Conservation (phyloP, 495 filamentous ascomycete genomes). For the Parathielavia appendiculata region DNA sequence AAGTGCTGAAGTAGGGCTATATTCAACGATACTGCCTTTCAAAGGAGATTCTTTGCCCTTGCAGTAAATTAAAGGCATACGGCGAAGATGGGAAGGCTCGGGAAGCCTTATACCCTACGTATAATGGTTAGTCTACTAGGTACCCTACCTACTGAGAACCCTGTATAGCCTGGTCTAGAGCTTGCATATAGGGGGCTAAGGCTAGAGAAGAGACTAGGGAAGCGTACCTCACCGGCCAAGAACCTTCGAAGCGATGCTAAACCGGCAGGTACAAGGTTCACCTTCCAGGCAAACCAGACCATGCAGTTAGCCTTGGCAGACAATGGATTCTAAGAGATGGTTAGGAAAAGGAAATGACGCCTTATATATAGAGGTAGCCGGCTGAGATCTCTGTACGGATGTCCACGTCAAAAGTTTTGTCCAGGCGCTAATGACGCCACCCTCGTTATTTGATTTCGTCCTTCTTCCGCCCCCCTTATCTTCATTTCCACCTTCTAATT, state of each 20-base stretch:
- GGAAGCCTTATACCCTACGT: too few relatives aligned
- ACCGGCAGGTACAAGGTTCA: background rate
- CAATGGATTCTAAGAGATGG: background rate
- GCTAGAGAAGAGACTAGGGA: background rate
- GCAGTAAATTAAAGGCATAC: too few relatives aligned
- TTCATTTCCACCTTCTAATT: background rate
- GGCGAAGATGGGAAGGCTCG: too few relatives aligned
- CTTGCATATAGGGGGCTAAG: background rate
- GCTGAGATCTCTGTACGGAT: too few relatives aligned
- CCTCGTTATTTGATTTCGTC: background rate
- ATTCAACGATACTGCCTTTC: too few relatives aligned
- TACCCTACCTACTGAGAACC: background rate
- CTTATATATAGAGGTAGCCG: background rate
- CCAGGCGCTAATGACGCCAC: background rate
- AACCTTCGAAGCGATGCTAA: background rate
- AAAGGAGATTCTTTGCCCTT: too few relatives aligned
- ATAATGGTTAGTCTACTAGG: background rate
- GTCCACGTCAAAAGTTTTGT: background rate
- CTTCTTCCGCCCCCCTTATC: background rate
- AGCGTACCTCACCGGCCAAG: background rate
- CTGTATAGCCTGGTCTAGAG: background rate
- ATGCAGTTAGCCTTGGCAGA: background rate
- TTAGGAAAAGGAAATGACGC: background rate
- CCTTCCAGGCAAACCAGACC: too few relatives aligned
- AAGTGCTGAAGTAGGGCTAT: too few relatives aligned